Evolutionary conservation across 1,284 basidiomycete species (phyloP), one percentile per base, ranked within the genome.

Genomic region (Ustilago cynodontis): DNA sequence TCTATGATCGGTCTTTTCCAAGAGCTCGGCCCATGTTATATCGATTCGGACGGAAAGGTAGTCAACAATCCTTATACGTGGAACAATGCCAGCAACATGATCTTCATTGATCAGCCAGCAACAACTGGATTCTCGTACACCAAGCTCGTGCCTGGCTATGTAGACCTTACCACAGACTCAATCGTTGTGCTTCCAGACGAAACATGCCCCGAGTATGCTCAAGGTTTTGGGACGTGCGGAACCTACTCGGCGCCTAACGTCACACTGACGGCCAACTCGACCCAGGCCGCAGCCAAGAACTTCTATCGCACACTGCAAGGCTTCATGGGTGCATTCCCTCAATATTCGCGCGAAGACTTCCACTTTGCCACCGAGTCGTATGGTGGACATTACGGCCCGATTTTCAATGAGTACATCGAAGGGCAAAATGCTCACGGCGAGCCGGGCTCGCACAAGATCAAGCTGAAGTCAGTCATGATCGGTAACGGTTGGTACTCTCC

Each of bases 91-190:
- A 88, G 89, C 8, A 91, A 92, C 81, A 89, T 90, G 91, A 90
- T 93, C 52, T 92, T 92, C 80, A 90, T 93, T 57, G 92, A 92
- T 82, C 92, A 92, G 81, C 91, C 91, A 0, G 79, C 81, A 33
- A 69, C 72, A 3, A 76, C 79, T 0, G 82, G 82, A 13, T 77
- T 78, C 53, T 77, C 65, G 1, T 82, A 81, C 66, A 60, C 77
- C 20, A 58, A 68, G 53, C 56, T 71, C 20, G 66, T 72, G 5
- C 78, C 78, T 7, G 80, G 59, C 26, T 79, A 80, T 33, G 59
- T 68, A 4, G 69, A 79, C 39, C 70, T 73, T 10, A 45, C 29
- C 14, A 54, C 65, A 1, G 65, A 61, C 11, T 60, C 59, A n/a
- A 56, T 73, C 20, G 22, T 69, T 11, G 52, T 54, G 16, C 73